Base-by-base conservation (phyloP, 345 rosid genomes). In the Citrus reticulata region DNA sequence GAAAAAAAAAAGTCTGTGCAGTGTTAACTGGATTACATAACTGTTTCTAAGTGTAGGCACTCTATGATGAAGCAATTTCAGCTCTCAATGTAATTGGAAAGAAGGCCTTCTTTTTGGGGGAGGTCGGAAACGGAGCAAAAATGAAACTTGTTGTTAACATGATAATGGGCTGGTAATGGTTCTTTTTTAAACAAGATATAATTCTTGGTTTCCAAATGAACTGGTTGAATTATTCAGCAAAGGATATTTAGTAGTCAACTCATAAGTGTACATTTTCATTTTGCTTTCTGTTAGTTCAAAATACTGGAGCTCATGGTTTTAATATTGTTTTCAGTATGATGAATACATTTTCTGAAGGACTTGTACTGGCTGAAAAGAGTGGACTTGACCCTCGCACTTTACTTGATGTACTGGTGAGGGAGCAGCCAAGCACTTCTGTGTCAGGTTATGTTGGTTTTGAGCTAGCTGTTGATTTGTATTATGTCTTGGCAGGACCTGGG, bases 91-190 rank as follows among this genome's bases (percentile, higher is more conserved):
- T 91, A 72, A 83, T 93, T 85, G 99, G 98, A 69, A 96, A 96
- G 89, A 91, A 89, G 79, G 87, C 97, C 32, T 93, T 92, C 90
- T 96, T 81, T 89, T 71, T 96, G 84, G 98, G 98, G 77, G 85
- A 88, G 79, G 85, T 96, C 74, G 98, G 99, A 16, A 96, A 96
- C 70, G 99, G 97, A 82, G 97, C 99, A 65, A 96, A 91, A 63
- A 93, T 96, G 97, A 93, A 96, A 83, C 96, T 93, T 74, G 92
- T 93, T 29, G 97, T 96, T 72, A 96, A 96, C 88, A 92, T 96
- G 99, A 87, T 96, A 78, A 92, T 96, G 98, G 99, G 99, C 81
- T 90, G 98, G 99, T 95, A 86, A 80, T 37, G 60, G 24, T 20
- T 78, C 67, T 54, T 10, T n/a, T 68, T 16, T 37, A 19, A 70